Conservation (phyloP, 208 protist species). For the Borovskyia barvae region DNA sequence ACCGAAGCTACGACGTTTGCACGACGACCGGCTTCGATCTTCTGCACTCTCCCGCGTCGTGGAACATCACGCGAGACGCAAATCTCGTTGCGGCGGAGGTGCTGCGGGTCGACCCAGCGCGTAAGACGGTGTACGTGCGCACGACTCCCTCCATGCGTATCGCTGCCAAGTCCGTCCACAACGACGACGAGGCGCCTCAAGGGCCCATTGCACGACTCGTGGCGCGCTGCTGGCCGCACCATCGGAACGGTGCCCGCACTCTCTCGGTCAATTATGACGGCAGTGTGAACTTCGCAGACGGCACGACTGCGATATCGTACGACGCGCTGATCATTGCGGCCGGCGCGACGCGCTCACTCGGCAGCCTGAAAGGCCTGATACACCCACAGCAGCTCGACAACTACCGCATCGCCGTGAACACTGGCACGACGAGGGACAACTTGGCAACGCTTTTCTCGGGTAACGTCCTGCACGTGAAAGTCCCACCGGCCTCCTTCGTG, state of each 20-base stretch:
- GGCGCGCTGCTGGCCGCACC: too few relatives aligned
- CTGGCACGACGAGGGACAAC: constrained; percentile 72
- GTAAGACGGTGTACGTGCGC: constrained; percentile 52
- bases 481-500: constrained; percentile 73
- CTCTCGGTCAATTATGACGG: constrained; percentile 17
- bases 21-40: constrained; percentile 68
- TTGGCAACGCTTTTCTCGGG: constrained; percentile 61
- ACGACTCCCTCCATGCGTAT: constrained; percentile 18
- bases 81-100: constrained; percentile 65
- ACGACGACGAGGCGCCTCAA: background rate
- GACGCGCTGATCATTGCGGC: constrained; percentile 79
- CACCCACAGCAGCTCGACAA: constrained; percentile 44
- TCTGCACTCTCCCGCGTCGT: constrained; percentile 63
- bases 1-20: constrained; percentile 88
- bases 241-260: too few relatives aligned
- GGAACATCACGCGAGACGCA: constrained; percentile 80
- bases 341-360: constrained; percentile 59
- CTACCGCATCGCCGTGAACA: constrained; percentile 75
- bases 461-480: constrained; percentile 77
- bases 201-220: too few relatives aligned
- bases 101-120: constrained; percentile 38
- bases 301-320: constrained; percentile 53
- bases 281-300: constrained; percentile 24
- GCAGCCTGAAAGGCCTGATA: constrained; percentile 30
- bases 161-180: constrained; percentile 1